phyloP scores from a whole-genome alignment of 1,284 basidiomycete genomes.

The Trichosporon sp. region DNA sequence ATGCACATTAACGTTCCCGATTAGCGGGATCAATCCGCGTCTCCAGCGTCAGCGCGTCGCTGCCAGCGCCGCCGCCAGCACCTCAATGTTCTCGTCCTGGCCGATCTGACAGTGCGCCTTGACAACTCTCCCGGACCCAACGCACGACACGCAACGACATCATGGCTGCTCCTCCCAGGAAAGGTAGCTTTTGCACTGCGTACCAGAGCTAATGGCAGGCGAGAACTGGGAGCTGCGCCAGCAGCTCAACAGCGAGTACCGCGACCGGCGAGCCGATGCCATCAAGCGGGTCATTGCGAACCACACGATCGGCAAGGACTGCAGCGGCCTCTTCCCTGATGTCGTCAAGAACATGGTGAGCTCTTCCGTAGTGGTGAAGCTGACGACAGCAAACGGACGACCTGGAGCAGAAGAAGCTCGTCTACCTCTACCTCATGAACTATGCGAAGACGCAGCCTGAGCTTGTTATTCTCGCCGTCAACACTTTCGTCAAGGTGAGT shows the following conservation, averaged over 20 bases:
- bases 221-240: constrained; percentile 94
- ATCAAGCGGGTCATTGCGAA: constrained; percentile 96
- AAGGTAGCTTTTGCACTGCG: constrained; percentile 30
- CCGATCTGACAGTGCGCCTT: not conserved
- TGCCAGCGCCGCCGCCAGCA: constrained; percentile 3
- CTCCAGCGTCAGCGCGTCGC: constrained; percentile 20
- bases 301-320: constrained; percentile 96
- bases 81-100: not conserved
- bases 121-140: constrained; percentile 6
- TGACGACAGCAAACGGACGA: constrained; percentile 58
- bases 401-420: constrained; percentile 64
- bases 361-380: constrained; percentile 4
- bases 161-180: constrained; percentile 44
- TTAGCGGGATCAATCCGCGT: constrained; percentile 21
- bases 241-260: constrained; percentile 94
- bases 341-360: constrained; percentile 93
- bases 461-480: constrained; percentile 94
- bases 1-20: not conserved
- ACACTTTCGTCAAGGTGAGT: constrained; percentile 83
- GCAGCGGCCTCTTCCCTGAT: constrained; percentile 93
- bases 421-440: constrained; percentile 98
- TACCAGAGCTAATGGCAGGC: constrained; percentile 55
- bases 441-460: constrained; percentile 98
- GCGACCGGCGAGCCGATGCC: constrained; percentile 94
- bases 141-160: constrained; percentile 21